phyloP scores from a whole-genome alignment of 306 rosid species.

The Aeschynomene evenia region DNA sequence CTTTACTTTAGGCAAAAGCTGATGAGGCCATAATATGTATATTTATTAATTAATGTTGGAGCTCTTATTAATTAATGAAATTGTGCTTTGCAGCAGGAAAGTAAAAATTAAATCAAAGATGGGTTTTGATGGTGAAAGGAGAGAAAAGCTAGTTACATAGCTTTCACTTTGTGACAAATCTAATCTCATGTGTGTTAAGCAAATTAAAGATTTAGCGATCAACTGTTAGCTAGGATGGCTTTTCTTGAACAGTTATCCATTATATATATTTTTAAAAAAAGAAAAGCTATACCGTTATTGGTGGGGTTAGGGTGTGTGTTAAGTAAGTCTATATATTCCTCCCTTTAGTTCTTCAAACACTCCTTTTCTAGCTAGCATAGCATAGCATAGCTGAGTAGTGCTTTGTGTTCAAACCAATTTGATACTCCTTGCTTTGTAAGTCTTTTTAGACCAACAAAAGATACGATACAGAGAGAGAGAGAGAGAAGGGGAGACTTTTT shows the following conservation, averaged over 20 bases:
- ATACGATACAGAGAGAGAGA: too few species aligned
- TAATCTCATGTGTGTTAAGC: constrained; percentile 36
- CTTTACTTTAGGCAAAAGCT: constrained; percentile 88
- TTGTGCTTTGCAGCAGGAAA: constrained; percentile 26
- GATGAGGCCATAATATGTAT: too few species aligned
- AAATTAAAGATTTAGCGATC: constrained; percentile 29
- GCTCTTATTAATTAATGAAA: constrained; percentile 50
- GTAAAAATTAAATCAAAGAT: constrained; percentile 29
- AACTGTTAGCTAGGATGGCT: constrained; percentile 34
- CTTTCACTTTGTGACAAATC: constrained; percentile 57
- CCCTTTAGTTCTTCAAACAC: constrained; percentile 83
- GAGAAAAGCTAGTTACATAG: constrained; percentile 41
- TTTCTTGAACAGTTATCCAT: constrained; percentile 35
- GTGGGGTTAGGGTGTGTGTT: constrained; percentile 43
- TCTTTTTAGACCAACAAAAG: constrained; percentile 98
- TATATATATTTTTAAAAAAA: not conserved
- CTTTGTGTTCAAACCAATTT: constrained; percentile 79
- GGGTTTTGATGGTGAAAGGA: constrained; percentile 43
- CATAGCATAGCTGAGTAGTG: constrained; percentile 53
- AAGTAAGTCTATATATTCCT: constrained; percentile 59
- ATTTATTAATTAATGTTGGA: constrained; percentile 26
- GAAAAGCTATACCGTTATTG: constrained; percentile 50
- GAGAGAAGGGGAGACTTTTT: constrained; percentile 86
- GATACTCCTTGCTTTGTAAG: constrained; percentile 76
- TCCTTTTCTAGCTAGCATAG: constrained; percentile 71